These are phyloP conservation scores for Biancaea sappan DNA, from an alignment of 306 rosid genomes.

Conservation along the genomic window DNA sequence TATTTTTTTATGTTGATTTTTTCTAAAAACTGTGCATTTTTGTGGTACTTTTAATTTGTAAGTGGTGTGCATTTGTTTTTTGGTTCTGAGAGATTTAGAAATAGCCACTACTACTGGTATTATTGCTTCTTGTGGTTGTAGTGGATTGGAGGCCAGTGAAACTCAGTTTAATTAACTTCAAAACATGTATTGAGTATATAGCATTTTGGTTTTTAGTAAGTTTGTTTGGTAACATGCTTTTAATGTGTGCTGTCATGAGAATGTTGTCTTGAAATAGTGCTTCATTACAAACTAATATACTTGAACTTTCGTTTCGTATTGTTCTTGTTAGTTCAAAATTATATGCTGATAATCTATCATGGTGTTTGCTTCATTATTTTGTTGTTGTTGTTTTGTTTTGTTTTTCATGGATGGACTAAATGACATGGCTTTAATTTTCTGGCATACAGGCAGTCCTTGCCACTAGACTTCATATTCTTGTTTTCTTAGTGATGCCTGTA, in stretches of 20 bases:
- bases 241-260: not conserved
- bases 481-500: not conserved
- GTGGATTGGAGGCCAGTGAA: not conserved
- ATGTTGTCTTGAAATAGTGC: not conserved
- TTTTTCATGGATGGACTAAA: not conserved
- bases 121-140: not conserved
- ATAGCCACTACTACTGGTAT: not conserved
- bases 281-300: not conserved
- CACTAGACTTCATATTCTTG: not conserved
- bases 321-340: not conserved
- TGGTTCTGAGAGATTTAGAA: not conserved
- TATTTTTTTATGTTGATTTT: not conserved
- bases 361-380: not conserved
- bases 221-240: not conserved
- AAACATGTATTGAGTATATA: not conserved
- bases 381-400: no score
- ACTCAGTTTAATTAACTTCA: not conserved
- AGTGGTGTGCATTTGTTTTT: not conserved
- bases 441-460: not conserved
- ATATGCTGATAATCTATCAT: not conserved
- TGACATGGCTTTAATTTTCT: not conserved
- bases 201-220: not conserved
- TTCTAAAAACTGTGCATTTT: not conserved
- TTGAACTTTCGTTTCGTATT: not conserved
- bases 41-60: not conserved